phyloP scores from a whole-genome alignment of 1,284 basidiomycete species.

The Pseudomicrostroma phylloplanum region DNA sequence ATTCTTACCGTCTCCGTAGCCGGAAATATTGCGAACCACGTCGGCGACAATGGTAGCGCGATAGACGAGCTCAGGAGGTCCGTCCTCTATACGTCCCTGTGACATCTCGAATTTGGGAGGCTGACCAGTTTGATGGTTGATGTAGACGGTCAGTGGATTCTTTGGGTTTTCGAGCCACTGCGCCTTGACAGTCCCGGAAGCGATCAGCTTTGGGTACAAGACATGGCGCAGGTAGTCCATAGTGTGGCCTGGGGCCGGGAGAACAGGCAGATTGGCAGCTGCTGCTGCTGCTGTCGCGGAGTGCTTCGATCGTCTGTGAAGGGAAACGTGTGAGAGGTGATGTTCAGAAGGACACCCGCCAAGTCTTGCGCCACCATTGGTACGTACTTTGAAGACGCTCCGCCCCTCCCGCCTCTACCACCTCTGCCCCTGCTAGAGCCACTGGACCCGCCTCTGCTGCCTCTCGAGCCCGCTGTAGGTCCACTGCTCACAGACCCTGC shows the following conservation, averaged over 20 bases:
- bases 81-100: constrained; percentile 32
- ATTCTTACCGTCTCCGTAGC: constrained; percentile 61
- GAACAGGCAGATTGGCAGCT: background rate
- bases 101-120: constrained; percentile 24
- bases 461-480: background rate
- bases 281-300: background rate
- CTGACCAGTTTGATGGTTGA: constrained; percentile 24
- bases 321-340: background rate
- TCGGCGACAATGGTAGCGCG: constrained; percentile 20
- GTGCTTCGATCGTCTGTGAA: background rate
- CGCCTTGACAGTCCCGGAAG: background rate
- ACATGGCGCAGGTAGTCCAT: background rate
- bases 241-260: background rate
- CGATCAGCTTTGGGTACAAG: background rate
- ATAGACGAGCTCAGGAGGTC: constrained; percentile 25
- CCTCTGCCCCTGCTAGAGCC: background rate
- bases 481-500: background rate
- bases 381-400: background rate
- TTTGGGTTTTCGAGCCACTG: constrained; percentile 35
- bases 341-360: background rate
- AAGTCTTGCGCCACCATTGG: background rate
- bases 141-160: constrained; percentile 35
- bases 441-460: background rate
- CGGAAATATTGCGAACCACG: constrained; percentile 45
- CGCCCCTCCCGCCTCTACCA: background rate